These are phyloP conservation scores for Cercospora sp. DNA, from an alignment of 2,329 filamentous ascomycete species.

Conservation along the genomic window DNA sequence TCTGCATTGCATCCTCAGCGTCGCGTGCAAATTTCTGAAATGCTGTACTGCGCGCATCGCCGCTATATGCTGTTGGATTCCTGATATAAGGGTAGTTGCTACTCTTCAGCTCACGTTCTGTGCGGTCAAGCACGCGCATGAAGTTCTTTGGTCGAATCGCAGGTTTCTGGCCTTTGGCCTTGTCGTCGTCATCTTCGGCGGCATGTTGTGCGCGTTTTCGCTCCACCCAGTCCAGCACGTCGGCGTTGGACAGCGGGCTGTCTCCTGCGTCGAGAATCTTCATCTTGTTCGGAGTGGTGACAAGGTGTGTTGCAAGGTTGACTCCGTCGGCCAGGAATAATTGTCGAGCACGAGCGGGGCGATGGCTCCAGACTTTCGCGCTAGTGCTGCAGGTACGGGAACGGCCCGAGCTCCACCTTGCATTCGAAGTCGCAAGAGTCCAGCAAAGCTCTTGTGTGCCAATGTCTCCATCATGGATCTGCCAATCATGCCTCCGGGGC, in stretches of 20 bases:
- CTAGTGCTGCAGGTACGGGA: conserved; percentile 1
- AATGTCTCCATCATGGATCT: conserved; percentile 15
- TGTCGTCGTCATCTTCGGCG: conserved; percentile 36
- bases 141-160: conserved; percentile 36
- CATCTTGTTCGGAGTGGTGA: conserved; percentile 20
- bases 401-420: background rate
- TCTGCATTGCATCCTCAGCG: conserved; percentile 31
- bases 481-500: background rate
- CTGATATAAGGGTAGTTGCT: conserved; percentile 35
- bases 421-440: background rate
- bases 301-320: background rate
- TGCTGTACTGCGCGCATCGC: conserved; percentile 26
- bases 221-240: conserved; percentile 39
- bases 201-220: conserved; percentile 37
- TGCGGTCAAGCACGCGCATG: conserved; percentile 35
- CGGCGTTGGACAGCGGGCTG: conserved; percentile 39
- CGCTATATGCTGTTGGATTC: conserved; percentile 35
- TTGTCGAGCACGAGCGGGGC: background rate
- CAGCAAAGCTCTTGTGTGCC: background rate
- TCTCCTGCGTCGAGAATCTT: conserved; percentile 42
- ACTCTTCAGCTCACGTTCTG: conserved; percentile 36
- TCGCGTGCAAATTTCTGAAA: conserved; percentile 32
- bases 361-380: background rate
- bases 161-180: conserved; percentile 27
- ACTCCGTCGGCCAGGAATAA: background rate